phyloP scores from a whole-genome alignment of 768 basidiomycete species.

The Tricholoma furcatifolium region DNA sequence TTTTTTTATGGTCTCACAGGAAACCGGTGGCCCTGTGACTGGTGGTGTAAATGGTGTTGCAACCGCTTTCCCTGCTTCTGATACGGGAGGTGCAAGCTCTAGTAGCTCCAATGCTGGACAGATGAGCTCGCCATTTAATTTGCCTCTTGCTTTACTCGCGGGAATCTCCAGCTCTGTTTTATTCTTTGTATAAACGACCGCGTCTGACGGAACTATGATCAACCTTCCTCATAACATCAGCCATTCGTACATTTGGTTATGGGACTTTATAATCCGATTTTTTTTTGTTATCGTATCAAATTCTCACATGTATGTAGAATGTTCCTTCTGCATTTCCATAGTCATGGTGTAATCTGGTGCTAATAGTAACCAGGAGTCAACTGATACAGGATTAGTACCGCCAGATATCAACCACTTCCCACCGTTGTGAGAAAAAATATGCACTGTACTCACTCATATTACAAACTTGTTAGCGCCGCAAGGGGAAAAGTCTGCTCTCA shows the following conservation, averaged over 20 bases:
- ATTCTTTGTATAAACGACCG: background rate
- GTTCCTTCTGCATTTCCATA: no score
- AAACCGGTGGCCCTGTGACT: conserved; percentile 37
- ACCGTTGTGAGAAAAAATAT: conserved; percentile 15
- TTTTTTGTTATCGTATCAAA: no score
- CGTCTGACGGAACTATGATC: background rate
- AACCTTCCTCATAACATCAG: background rate
- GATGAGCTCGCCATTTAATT: background rate
- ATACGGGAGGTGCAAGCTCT: conserved; percentile 2
- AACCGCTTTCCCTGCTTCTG: conserved; percentile 24
- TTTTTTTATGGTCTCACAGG: conserved; percentile 20
- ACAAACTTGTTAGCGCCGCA: conserved; percentile 10
- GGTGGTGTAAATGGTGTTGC: conserved; percentile 43
- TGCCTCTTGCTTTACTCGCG: conserved; percentile 3
- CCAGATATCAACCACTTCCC: conserved; percentile 10
- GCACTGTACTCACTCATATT: conserved; percentile 15
- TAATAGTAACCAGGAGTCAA: background rate
- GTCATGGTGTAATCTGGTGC: no score
- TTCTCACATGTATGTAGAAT: no score
- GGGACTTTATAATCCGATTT: no score
- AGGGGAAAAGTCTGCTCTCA: conserved; percentile 14
- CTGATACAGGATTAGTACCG: background rate
- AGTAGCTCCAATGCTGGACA: conserved; percentile 3
- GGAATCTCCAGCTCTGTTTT: background rate
- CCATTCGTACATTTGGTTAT: no score